Evolutionary conservation across 495 filamentous ascomycete species (phyloP).

Genomic region (Trichoderma asperelloides): DNA sequence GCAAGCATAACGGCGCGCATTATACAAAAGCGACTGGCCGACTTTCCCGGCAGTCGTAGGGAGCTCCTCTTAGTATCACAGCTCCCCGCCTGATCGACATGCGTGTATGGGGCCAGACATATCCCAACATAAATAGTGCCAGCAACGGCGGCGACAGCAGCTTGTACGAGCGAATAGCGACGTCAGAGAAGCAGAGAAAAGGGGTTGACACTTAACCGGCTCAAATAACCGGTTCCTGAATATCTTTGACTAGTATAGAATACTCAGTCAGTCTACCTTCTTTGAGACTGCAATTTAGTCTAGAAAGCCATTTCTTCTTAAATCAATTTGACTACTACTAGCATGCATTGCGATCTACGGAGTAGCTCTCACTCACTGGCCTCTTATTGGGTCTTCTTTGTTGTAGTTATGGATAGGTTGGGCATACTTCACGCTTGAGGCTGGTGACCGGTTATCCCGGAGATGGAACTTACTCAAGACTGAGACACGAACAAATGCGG

Average conservation of each 20-base stretch:
- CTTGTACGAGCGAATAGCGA: background rate
- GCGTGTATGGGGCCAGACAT: background rate
- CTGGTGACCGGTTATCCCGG: background rate
- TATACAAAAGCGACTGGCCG: too few species aligned
- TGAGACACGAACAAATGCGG: background rate
- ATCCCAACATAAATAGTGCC: background rate
- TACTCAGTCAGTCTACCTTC: background rate
- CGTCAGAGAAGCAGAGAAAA: conserved; percentile 3
- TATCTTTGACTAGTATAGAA: background rate
- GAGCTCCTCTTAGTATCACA: background rate
- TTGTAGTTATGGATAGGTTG: background rate
- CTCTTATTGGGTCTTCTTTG: background rate
- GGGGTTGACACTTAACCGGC: background rate
- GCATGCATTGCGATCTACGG: background rate
- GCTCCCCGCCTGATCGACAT: background rate
- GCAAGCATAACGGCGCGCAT: too few species aligned
- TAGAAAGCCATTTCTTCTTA: background rate
- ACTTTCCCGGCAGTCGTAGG: background rate
- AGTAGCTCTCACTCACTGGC: background rate
- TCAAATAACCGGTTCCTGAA: background rate
- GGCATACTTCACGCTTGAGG: background rate
- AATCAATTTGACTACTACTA: background rate
- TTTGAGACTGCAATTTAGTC: background rate
- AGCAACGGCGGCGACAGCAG: too few species aligned
- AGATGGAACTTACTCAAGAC: background rate